Base-by-base conservation (phyloP, 768 basidiomycete genomes). In the Podaxis sp. region DNA sequence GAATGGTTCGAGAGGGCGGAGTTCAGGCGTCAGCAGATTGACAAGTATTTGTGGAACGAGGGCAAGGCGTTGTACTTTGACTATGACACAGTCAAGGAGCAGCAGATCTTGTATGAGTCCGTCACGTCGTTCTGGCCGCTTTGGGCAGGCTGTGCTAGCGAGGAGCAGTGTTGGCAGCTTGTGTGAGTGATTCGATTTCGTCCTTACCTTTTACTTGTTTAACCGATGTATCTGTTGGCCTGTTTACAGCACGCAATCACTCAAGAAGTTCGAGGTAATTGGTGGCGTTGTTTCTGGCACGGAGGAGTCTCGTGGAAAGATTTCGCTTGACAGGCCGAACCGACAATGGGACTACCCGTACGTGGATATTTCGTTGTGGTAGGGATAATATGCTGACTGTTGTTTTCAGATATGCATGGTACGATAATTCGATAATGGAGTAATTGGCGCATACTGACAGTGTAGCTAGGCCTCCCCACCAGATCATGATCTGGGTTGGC, bases 311-410 rank as follows among this genome's bases (percentile, higher is more conserved):
- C 85, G 96, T 63, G 96, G 96, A 59, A 92, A 92, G 74, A 96
- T 99, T 63, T 96, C 96, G 15, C 80, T 99, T 59, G 95, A 97
- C 70, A 84, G 97, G 53, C 96, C 96, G 15, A 98, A 98, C 77
- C 92, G 96, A 66, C 96, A 99, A 72, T 99, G 96, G 97, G 96
- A 96, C 73, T 96, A 95, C 75, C 96, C 95, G 80, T 95, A 78
- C 68, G 92, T 87, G 39, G 56, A 66, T 57, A 54, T 57, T 63
- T 48, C 11, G 17, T n/a, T 52, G 57, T 28, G 33, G 46, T 33
- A 17, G 33, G 46, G 39, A n/a, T 57, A 52, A 24, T 46, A 64
- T 74, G 48, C 71, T 69, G 30, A 49, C 57, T 40, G 19, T 58
- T 36, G 4, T 54, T 61, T 39, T 52, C 66, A 89, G 88, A 68